phyloP scores from a whole-genome alignment of 2,329 filamentous ascomycete species.

The Epichloe coenophiala region DNA sequence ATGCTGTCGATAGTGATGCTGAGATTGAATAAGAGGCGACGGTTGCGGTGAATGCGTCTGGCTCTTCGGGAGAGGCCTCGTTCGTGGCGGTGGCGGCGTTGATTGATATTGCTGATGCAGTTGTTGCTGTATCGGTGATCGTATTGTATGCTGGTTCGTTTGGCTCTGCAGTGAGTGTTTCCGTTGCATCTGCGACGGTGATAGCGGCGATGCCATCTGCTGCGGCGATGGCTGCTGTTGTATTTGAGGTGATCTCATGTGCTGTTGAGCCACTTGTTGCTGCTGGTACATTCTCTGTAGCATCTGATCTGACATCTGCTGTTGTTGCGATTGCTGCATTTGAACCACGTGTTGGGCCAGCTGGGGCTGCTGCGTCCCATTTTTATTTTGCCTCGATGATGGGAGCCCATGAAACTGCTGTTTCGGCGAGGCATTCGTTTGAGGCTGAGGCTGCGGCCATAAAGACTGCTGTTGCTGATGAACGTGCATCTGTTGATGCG shows the following conservation, averaged over 20 bases:
- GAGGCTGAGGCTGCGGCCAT: constrained; percentile 11
- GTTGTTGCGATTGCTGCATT: constrained; percentile 7
- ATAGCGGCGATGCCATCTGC: constrained; percentile 2
- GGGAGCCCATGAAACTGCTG: constrained; percentile 4
- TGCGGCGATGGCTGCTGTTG: constrained; percentile 11
- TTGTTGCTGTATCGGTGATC: constrained; percentile 12
- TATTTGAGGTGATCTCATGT: constrained; percentile 7
- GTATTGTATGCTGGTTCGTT: constrained; percentile 5
- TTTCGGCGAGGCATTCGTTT: constrained; percentile 5
- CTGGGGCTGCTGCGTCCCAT: constrained; percentile 3
- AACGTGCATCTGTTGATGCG: constrained; percentile 7
- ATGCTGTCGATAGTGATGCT: not conserved
- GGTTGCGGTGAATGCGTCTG: constrained; percentile 15
- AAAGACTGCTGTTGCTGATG: constrained; percentile 4
- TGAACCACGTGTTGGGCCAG: constrained; percentile 3
- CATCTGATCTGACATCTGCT: constrained; percentile 4
- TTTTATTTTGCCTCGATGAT: constrained; percentile 3
- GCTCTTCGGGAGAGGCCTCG: constrained; percentile 6
- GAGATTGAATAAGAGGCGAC: constrained; percentile 7
- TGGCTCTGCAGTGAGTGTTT: constrained; percentile 7
- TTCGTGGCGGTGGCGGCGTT: constrained; percentile 3
- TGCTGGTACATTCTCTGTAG: constrained; percentile 7
- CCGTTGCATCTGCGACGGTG: constrained; percentile 8
- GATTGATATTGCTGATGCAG: constrained; percentile 15
- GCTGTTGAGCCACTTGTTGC: constrained; percentile 8